Evolutionary conservation across 2,329 filamentous ascomycete species (phyloP).

Genomic region (Arachnomyces sp.): DNA sequence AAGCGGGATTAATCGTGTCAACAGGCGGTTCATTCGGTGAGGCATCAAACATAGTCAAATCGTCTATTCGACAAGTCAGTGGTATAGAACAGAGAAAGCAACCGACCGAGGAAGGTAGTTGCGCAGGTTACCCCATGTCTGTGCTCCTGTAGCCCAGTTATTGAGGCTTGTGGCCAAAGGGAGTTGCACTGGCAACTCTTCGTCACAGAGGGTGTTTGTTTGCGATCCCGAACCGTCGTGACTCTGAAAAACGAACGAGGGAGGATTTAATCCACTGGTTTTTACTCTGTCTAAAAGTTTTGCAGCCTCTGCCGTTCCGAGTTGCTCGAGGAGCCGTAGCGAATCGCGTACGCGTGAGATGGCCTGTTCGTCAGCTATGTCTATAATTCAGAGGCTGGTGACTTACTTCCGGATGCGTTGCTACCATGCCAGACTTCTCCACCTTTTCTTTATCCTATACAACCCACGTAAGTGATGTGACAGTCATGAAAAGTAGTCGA

Average conservation of each 20-base stretch:
- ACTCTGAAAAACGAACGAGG: conserved; percentile 3
- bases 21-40: neutral
- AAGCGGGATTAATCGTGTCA: conserved; percentile 4
- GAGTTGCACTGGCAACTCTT: conserved; percentile 2
- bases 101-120: conserved; percentile 1
- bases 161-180: conserved; percentile 8
- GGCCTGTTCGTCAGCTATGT: neutral
- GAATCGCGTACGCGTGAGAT: conserved; percentile 1
- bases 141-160: neutral
- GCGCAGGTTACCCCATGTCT: neutral
- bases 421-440: conserved; percentile 1
- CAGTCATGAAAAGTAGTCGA: conserved; percentile 2
- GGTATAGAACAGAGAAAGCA: neutral
- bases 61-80: neutral
- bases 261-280: conserved; percentile 1
- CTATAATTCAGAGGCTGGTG: conserved; percentile 1
- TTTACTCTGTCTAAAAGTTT: conserved; percentile 5
- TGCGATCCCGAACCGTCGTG: neutral
- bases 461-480: conserved; percentile 3
- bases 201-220: neutral
- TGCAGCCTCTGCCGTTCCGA: conserved; percentile 5
- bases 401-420: conserved; percentile 4
- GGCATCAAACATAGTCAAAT: neutral
- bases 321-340: conserved; percentile 6
- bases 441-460: conserved; percentile 5